Percentiles rank a stretch among this genome's conserved stretches.
Conservation (phyloP, 305 asterid species). For the Plantago rigida region DNA sequence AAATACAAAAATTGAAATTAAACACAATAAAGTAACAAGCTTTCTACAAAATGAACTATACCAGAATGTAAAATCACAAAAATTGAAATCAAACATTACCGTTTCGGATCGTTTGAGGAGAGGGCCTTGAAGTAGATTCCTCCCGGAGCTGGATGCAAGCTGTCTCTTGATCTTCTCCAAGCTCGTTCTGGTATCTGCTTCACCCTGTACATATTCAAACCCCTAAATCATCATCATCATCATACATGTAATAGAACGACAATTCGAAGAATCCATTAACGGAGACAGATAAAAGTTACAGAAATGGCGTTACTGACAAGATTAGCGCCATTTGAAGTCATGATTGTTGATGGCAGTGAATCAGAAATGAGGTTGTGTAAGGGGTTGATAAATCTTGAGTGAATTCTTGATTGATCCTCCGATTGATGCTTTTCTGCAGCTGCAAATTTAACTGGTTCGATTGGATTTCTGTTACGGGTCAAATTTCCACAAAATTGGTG, state of each 20-base stretch:
- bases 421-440: too few species aligned
- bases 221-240: conserved; percentile 20
- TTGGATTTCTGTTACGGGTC: too few species aligned
- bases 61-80: neutral
- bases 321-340: conserved; percentile 75
- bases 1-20: too few species aligned
- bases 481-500: too few species aligned
- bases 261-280: neutral
- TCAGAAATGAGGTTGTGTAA: too few species aligned
- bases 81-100: conserved; percentile 27
- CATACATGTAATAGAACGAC: too few species aligned
- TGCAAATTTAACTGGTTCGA: too few species aligned
- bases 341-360: conserved; percentile 20
- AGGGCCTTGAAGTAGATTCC: conserved; percentile 87
- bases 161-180: conserved; percentile 96
- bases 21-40: too few species aligned
- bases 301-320: conserved; percentile 32
- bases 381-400: too few species aligned
- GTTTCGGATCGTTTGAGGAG: conserved; percentile 98
- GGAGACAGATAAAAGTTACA: neutral
- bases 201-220: conserved; percentile 43
- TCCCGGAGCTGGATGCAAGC: conserved; percentile 85
- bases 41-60: neutral
- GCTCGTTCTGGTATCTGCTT: conserved; percentile 70
- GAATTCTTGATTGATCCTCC: too few species aligned